Evolutionary conservation across 2,329 filamentous ascomycete species (phyloP).

Genomic region (Ascochyta fabae): DNA sequence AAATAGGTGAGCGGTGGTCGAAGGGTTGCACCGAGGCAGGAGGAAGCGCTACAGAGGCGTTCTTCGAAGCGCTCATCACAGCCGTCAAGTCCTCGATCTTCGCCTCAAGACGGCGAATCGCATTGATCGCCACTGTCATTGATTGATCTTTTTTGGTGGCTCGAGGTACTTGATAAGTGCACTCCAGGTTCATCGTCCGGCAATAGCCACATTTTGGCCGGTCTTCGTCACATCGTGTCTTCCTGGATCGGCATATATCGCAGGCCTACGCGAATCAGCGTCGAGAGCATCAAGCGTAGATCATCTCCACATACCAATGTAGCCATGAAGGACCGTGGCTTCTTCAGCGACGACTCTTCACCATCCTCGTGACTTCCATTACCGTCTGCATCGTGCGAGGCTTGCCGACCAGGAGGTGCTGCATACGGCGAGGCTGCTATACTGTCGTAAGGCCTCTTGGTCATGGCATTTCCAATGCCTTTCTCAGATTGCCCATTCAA

Average conservation of each 20-base stretch:
- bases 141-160: slow-evolving; percentile 63
- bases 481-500: not conserved
- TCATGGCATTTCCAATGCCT: slow-evolving; percentile 41
- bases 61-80: slow-evolving; percentile 38
- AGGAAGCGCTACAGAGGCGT: slow-evolving; percentile 15
- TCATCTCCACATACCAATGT: slow-evolving; percentile 32
- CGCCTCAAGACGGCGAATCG: slow-evolving; percentile 59
- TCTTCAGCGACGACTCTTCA: slow-evolving; percentile 40
- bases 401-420: slow-evolving; percentile 22
- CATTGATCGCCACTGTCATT: slow-evolving; percentile 62
- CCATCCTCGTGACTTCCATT: slow-evolving; percentile 32
- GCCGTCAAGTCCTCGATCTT: slow-evolving; percentile 59
- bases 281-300: not conserved
- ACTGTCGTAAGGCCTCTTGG: slow-evolving; percentile 41
- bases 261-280: slow-evolving; percentile 53
- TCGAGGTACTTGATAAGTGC: slow-evolving; percentile 61
- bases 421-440: slow-evolving; percentile 28
- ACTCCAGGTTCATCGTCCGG: slow-evolving; percentile 56
- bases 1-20: slow-evolving; percentile 38
- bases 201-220: slow-evolving; percentile 60
- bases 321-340: slow-evolving; percentile 46
- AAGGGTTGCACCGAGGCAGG: slow-evolving; percentile 5
- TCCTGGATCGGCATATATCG: slow-evolving; percentile 60
- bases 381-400: slow-evolving; percentile 30
- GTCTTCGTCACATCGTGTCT: slow-evolving; percentile 63